Percentiles rank a stretch among this genome's conserved stretches.
Evolutionary conservation across 176 grass and related monocot species (phyloP).

Genomic region (Oryza nivara): DNA sequence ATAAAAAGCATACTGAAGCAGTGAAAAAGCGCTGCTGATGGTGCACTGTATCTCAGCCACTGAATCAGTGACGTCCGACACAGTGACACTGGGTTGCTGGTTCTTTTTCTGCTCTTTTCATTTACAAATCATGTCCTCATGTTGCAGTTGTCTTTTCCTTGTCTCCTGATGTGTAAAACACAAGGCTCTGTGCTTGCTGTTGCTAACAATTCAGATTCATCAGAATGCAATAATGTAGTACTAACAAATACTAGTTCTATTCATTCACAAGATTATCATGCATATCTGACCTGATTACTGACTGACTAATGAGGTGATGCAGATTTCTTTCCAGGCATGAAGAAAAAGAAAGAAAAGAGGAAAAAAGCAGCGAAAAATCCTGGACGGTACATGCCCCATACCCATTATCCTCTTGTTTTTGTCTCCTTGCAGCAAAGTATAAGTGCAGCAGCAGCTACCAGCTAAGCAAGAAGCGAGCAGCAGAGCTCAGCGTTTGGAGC

Average conservation of each 20-base stretch:
- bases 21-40: not conserved
- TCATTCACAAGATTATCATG: constrained; percentile 15
- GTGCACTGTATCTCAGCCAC: not conserved
- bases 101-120: not conserved
- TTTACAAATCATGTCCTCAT: not conserved
- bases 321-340: not conserved
- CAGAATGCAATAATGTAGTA: not conserved
- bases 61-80: not conserved
- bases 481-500: not conserved
- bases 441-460: not conserved
- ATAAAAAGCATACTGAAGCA: not conserved
- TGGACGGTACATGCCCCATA: constrained; percentile 49
- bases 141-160: not conserved
- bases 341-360: not conserved
- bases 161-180: constrained; percentile 1
- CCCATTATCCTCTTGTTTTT: constrained; percentile 49
- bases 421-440: constrained; percentile 26
- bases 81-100: not conserved
- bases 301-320: not conserved
- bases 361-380: not conserved
- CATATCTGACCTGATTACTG: not conserved
- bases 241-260: not conserved
- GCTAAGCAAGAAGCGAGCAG: constrained; percentile 19
- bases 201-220: not conserved
- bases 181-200: not conserved